Base-by-base conservation (phyloP, 164 flowering plant genomes). In the Warburgia ugandensis region DNA sequence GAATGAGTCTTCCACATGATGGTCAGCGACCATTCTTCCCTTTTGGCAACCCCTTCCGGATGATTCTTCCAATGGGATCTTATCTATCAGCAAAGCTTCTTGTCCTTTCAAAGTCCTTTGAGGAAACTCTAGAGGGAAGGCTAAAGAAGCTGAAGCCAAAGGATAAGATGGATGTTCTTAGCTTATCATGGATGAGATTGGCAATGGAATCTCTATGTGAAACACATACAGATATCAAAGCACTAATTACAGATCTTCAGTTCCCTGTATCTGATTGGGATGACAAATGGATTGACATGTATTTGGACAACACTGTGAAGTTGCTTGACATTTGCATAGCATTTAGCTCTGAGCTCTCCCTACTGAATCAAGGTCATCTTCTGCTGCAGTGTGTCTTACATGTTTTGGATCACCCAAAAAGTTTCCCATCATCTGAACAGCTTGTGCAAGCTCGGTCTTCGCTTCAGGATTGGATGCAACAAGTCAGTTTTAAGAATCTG, bases 221-320 rank as follows among this genome's bases (percentile, higher is more conserved):
- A 59, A 82, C 77, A 16, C 94, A 86, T 61, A 73, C 48, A 25
- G 92, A 77, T 62, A 66, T 94, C 39, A 84, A 82, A 52, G 48
- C 58, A 13, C 66, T 94, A 4, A 84, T 89, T n/a, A 68, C 79
- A 3, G 85, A 77, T 5, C 86, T 94, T 31, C 77, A 79, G 62
- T 81, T 86, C 49, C 97, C 97, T 19, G 77, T 80, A 4, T 56
- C 68, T 54, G 86, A 81, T 31, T 94, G 97, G 99, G 95, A 94
- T 56, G 87, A 84, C 48, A 82, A 86, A 57, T 94, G 95, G 97
- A 73, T 86, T 23, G 87, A 89, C 60, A 74, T 77, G 26, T 94
- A 92, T 65, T 67, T 89, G 65, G 86, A 79, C 68, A 74, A 80
- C 62, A 94, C 87, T 54, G 77, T 79, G 47, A 86, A 82, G 64